Evolutionary conservation across 2,329 filamentous ascomycete species (phyloP), one percentile per base, ranked within the genome.

Genomic region (Calonectria fujianensis): DNA sequence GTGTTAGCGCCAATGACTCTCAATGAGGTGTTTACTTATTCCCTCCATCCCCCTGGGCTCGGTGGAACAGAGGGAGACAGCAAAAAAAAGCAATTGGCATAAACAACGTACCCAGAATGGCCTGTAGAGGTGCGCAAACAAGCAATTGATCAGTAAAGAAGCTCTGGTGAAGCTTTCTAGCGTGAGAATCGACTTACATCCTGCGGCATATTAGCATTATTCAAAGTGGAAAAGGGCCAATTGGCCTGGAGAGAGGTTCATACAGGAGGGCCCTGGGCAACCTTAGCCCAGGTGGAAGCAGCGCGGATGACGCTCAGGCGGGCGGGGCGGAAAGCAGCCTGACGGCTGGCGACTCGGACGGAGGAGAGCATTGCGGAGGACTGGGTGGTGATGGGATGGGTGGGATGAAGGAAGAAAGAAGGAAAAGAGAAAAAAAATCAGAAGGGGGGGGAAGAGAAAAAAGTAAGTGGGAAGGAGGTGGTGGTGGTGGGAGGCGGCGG

Each of bases 251-350:
- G 70, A 61, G 41, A 67, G 69, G 52, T 76, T 91, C 94, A 87
- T 92, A 97, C 96, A 84, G 96, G 96, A 91, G 96, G 96, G 78
- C 96, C 96, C 88, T 98, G 95, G 80, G 95, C 94, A 71, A 98
- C 95, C 83, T 94, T 94, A 84, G 95, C 92, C 96, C 96, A 98
- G 80, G 94, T 95, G 75, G 96, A 98, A 80, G 92, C 93, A 79
- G 93, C 85, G 77, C 90, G 91, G 71, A 86, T 79, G 77, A 87
- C 82, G 79, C 84, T 85, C 79, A 86, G 80, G 76, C 85, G 82
- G 57, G 85, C 84, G 75, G 84, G 83, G 76, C 85, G 86, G 76
- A 85, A 81, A 75, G 83, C 84, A 80, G 85, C 87, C 82, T 88
- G 88, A 81, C 90, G 88, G 83, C 87, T 86, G 78, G 88, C 88